Evolutionary conservation across 441 rosid genomes (phyloP), one percentile per base, ranked within the genome.

Genomic region (Lepidium campestre): DNA sequence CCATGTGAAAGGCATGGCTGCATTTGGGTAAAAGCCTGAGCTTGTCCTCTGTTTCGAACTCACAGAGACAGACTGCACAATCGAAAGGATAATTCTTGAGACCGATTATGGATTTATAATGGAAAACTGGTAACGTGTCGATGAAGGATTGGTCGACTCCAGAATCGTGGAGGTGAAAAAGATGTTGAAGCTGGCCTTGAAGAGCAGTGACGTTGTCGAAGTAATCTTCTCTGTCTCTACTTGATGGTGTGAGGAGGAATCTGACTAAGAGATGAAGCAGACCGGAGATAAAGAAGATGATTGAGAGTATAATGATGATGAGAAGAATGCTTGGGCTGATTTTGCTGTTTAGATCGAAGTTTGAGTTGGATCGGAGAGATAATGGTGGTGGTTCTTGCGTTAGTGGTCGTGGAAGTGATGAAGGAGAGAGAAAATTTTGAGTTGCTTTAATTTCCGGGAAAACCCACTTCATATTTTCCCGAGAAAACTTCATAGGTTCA

Each of bases 141-240:
- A 94, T 91, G 73, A 94, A 86, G 37, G 96, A 86, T 74, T 93
- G 99, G 77, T 93, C 97, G 25, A 93, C 88, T 55, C 99, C 99
- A 27, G 96, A 82, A 73, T 93, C 99, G 59, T 93, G 99, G 57
- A 93, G 91, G 39, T 89, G 89, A 67, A 93, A 93, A 9, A 93
- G 88, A 70, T 93, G 99, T 69, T 89, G 99, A 72, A 93, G 80
- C 74, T 87, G 99, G 45, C 99, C 97, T 74, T 93, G 96, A 71
- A 93, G 88, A 57, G 87, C 96, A 47, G 99, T 91, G 54, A 82
- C 90, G 57, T 72, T 75, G 56, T 85, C 93, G 20, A 77, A 65
- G 67, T 68, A 75, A 45, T 87, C 95, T 39, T 89, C 94, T 42
- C 83, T 81, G 31, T 83, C 84, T 64, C 89, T 78, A 45, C 12